Base-by-base conservation (phyloP, 202 grass and related monocot species). In the Carex sylvatica region DNA sequence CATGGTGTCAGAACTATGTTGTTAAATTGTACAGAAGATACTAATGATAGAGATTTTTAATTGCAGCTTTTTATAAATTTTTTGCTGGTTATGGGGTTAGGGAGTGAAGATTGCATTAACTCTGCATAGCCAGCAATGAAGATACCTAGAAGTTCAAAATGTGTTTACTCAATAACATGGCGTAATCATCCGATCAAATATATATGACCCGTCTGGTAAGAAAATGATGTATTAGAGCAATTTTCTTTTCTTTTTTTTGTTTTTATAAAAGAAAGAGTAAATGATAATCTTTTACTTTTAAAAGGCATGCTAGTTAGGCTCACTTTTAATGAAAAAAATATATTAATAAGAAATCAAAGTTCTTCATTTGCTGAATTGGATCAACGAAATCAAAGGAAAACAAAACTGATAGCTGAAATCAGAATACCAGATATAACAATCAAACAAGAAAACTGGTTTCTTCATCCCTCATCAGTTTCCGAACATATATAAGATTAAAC, bases 121-220 rank as follows among this genome's bases (percentile, higher is more conserved):
- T 81, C 59, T 81, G 30, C 58, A 80, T 59, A 24, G 78, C 78
- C 78, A 80, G 78, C 24, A 76, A 58, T 55, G 52, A 56, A 36
- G 73, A 76, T n/a, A 55, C 73, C 73, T 77, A 36, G 14, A 76
- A 72, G 1, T 47, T 5, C 9, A 36, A 6, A 23, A 49, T 14
- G 16, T 38, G 26, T 38, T 70, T 47, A 10, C 44, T 47, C 44
- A 47, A 46, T 46, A 47, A 47, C 44, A 3, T 12, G 9, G 9
- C 44, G 9, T 47, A 12, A 47, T 2, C 44, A 47, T 47, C 44
- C 44, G 44, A 49, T 49, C 10, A 49, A 49, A 49, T 49, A 13
- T 49, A 49, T 46, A 49, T 49, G 46, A 49, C 2, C 46, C 0
- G 11, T 13, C 11, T 2, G 3, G 10, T 49, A 49, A 49, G 2